These are phyloP conservation scores for Berberis vulgaris DNA, from an alignment of 164 flowering plant genomes.

Conservation along the genomic window DNA sequence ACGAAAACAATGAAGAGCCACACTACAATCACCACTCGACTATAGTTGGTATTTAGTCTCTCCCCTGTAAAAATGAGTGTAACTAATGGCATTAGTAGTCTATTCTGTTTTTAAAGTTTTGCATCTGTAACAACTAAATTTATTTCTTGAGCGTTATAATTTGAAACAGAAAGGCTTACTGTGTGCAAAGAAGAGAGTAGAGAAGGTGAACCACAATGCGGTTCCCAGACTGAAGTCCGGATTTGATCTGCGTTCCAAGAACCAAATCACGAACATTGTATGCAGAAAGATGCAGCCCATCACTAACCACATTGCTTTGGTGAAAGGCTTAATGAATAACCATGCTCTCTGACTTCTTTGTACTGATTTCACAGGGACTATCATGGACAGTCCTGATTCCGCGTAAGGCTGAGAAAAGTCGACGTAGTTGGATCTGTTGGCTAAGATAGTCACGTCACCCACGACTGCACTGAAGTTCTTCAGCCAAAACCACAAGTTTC, in stretches of 20 bases:
- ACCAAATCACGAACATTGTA: slow-evolving; percentile 19
- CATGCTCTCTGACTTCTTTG: slow-evolving; percentile 3
- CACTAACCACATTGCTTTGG: slow-evolving; percentile 36
- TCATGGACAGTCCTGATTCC: slow-evolving; percentile 37
- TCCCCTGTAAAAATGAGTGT: slow-evolving; percentile 7
- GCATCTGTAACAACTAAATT: neutral
- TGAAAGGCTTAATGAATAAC: slow-evolving; percentile 50
- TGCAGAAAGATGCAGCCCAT: slow-evolving; percentile 24
- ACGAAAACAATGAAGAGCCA: slow-evolving; percentile 30
- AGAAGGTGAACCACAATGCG: slow-evolving; percentile 45
- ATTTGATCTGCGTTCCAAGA: slow-evolving; percentile 39
- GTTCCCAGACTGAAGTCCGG: slow-evolving; percentile 34
- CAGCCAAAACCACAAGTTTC: too few species aligned
- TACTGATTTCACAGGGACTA: slow-evolving; percentile 25
- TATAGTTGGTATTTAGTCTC: slow-evolving; percentile 11
- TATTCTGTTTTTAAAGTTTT: neutral
- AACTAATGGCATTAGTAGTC: neutral
- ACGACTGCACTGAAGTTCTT: slow-evolving; percentile 26
- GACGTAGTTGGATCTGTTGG: slow-evolving; percentile 27
- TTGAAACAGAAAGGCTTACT: neutral
- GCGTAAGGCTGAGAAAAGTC: slow-evolving; percentile 45
- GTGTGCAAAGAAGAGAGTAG: slow-evolving; percentile 52
- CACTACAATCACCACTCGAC: slow-evolving; percentile 15
- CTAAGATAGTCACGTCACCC: slow-evolving; percentile 45
- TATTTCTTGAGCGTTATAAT: neutral